Conservation (phyloP, 2,329 filamentous ascomycete genomes). For the Chaetothyriales sp. region DNA sequence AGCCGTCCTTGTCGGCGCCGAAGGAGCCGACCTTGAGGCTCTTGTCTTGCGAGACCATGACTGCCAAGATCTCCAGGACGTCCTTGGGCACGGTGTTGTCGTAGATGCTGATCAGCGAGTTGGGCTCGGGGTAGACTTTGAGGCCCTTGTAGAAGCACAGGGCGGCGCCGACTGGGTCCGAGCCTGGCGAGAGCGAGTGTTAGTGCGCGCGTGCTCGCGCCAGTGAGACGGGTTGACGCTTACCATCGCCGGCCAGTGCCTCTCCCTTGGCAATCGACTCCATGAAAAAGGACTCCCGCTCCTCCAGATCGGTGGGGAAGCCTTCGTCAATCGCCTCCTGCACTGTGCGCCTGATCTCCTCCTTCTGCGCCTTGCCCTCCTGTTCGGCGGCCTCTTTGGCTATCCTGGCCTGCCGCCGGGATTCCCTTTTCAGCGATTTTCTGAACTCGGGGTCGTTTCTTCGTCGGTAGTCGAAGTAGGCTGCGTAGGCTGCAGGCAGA, state of each 20-base stretch:
- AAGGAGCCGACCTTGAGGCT: constrained; percentile 46
- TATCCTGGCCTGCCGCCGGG: constrained; percentile 32
- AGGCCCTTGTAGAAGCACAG: constrained; percentile 96
- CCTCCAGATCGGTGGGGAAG: constrained; percentile 78
- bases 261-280: constrained; percentile 85
- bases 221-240: constrained; percentile 19
- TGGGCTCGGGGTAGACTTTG: constrained; percentile 92
- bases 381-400: constrained; percentile 36
- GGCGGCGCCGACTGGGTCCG: constrained; percentile 58
- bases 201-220: background rate
- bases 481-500: constrained; percentile 41
- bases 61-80: constrained; percentile 86
- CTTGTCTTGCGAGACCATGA: constrained; percentile 92
- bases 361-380: constrained; percentile 36
- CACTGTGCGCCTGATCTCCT: constrained; percentile 61
- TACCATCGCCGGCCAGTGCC: constrained; percentile 68
- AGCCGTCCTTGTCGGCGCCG: constrained; percentile 13
- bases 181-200: constrained; percentile 21
- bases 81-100: constrained; percentile 98
- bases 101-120: constrained; percentile 89
- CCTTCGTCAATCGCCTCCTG: constrained; percentile 78
- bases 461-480: constrained; percentile 54
- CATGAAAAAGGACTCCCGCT: constrained; percentile 95
- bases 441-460: constrained; percentile 51
- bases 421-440: constrained; percentile 40